These are phyloP conservation scores for Schoenoplectus triqueter DNA, from an alignment of 202 grass and related monocot genomes.

Conservation along the genomic window DNA sequence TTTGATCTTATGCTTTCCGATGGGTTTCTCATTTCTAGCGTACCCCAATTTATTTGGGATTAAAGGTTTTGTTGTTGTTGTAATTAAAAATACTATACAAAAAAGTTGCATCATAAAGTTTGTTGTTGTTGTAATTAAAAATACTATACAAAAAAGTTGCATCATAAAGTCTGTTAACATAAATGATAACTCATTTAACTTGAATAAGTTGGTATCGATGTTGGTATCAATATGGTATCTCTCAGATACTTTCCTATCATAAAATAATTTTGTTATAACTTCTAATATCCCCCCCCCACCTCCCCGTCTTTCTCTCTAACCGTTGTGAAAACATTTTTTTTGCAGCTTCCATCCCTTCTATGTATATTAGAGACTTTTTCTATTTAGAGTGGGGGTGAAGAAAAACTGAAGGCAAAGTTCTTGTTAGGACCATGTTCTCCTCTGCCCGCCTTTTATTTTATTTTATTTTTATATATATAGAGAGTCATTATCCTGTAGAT, in stretches of 20 bases:
- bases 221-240: too few species aligned
- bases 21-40: too few species aligned
- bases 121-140: background rate
- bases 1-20: too few species aligned
- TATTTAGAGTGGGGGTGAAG: conserved; percentile 16
- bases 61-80: background rate
- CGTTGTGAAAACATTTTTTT: conserved; percentile 19
- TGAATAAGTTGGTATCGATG: too few species aligned
- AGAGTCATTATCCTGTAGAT: conserved; percentile 33
- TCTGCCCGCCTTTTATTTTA: conserved; percentile 21
- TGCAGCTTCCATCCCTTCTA: conserved; percentile 11
- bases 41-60: too few species aligned
- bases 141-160: too few species aligned
- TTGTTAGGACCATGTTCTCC: background rate
- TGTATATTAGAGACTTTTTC: conserved; percentile 31
- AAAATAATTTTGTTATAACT: background rate
- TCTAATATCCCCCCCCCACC: background rate
- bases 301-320: background rate
- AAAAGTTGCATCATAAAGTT: too few species aligned
- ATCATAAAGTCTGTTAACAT: too few species aligned
- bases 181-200: too few species aligned
- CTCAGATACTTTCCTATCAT: background rate
- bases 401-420: conserved; percentile 13
- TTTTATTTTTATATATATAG: background rate
- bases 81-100: background rate